A percentile compares a stretch with the other conserved stretches of the same genome.
Evolutionary conservation across 75 land plant genomes (phyloP).

Genomic region (Picea glauca): DNA sequence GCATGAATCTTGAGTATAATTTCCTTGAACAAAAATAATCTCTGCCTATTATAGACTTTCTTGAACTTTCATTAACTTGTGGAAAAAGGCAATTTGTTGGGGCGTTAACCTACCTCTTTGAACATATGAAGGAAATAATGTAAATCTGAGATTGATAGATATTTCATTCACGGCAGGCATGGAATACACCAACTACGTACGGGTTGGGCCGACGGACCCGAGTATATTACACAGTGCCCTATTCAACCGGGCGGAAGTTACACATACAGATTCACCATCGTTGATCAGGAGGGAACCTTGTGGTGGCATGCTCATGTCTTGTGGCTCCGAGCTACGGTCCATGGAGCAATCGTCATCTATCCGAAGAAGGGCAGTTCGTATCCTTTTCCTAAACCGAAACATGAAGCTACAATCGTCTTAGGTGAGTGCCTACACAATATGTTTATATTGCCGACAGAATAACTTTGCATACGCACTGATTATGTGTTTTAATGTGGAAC

Average conservation of each 20-base stretch:
- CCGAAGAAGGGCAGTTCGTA: slow-evolving; percentile 13
- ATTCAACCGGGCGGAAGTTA: slow-evolving; percentile 22
- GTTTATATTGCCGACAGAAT: neutral
- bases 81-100: too few species aligned
- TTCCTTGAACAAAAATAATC: too few species aligned
- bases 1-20: too few species aligned
- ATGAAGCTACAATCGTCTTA: slow-evolving; percentile 26
- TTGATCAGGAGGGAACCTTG: slow-evolving; percentile 26
- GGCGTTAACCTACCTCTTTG: too few species aligned
- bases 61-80: too few species aligned
- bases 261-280: slow-evolving; percentile 16
- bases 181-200: slow-evolving; percentile 34
- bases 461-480: neutral
- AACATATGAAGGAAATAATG: too few species aligned
- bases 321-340: slow-evolving; percentile 44
- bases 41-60: too few species aligned
- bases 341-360: slow-evolving; percentile 33
- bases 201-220: slow-evolving; percentile 47
- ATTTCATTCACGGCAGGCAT: slow-evolving; percentile 26
- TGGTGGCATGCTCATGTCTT: slow-evolving; percentile 51
- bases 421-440: slow-evolving; percentile 14
- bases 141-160: too few species aligned
- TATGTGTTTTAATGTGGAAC: neutral
- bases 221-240: slow-evolving; percentile 48
- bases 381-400: slow-evolving; percentile 30